Evolutionary conservation across 2,329 filamentous ascomycete genomes (phyloP).

Genomic region (Ramularia collo-cygni): DNA sequence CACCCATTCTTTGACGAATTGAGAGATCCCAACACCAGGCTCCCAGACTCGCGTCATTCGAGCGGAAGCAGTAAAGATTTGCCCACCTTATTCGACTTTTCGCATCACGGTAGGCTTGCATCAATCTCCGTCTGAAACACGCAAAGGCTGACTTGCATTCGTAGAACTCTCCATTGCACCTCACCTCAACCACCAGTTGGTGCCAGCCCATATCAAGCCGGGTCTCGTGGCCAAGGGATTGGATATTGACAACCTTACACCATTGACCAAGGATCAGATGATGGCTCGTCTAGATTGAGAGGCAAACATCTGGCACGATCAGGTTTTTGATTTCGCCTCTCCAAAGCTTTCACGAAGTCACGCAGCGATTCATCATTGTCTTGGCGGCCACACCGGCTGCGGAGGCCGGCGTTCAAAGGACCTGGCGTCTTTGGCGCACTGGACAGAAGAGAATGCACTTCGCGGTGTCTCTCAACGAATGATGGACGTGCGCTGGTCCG

Average conservation of each 20-base stretch:
- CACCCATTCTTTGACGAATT: slow-evolving; percentile 98
- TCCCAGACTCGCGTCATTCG: slow-evolving; percentile 90
- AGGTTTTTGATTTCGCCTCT: slow-evolving; percentile 2
- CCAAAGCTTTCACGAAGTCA: slow-evolving; percentile 33
- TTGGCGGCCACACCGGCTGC: slow-evolving; percentile 13
- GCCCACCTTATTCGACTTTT: slow-evolving; percentile 86
- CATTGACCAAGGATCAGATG: slow-evolving; percentile 91
- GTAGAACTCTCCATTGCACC: slow-evolving; percentile 94
- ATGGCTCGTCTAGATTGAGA: slow-evolving; percentile 85
- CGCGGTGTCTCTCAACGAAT: slow-evolving; percentile 8
- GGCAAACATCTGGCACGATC: no score
- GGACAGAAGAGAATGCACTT: slow-evolving; percentile 13
- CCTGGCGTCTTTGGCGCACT: slow-evolving; percentile 23
- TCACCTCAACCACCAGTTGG: slow-evolving; percentile 76
- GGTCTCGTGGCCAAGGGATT: slow-evolving; percentile 66
- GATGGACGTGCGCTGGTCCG: slow-evolving; percentile 11
- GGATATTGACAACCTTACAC: slow-evolving; percentile 89
- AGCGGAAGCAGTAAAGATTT: slow-evolving; percentile 74
- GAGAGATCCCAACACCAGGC: slow-evolving; percentile 78
- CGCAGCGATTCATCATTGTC: slow-evolving; percentile 29
- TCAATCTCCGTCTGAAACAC: not conserved
- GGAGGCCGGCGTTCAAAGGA: slow-evolving; percentile 19
- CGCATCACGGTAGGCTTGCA: slow-evolving; percentile 65
- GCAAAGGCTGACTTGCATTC: slow-evolving; percentile 7
- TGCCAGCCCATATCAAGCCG: slow-evolving; percentile 73